phyloP scores from a whole-genome alignment of 129 eudicot genomes.

The Centrapalus pauciflorus region DNA sequence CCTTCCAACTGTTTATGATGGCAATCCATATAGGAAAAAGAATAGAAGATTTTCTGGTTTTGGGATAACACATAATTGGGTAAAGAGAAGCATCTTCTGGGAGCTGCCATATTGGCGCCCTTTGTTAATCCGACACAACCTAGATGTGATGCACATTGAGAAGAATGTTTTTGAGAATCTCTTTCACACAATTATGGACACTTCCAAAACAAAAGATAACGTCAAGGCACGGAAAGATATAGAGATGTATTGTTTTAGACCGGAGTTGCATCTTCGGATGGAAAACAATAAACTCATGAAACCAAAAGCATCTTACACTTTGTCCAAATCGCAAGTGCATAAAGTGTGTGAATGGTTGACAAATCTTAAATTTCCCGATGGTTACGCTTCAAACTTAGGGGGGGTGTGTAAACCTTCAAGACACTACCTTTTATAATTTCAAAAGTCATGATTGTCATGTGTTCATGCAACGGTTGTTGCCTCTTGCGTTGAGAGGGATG shows the following conservation, averaged over 20 bases:
- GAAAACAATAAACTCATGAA: background rate
- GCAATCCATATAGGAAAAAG: background rate
- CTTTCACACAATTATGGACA: constrained; percentile 13
- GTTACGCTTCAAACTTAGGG: constrained; percentile 10
- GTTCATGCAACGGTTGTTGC: background rate
- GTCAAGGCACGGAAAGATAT: background rate
- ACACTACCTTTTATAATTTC: background rate
- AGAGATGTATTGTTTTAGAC: background rate
- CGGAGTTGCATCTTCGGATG: too few species aligned
- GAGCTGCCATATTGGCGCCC: constrained; percentile 3
- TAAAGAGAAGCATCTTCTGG: constrained; percentile 15
- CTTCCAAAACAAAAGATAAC: constrained; percentile 9
- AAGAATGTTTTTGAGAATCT: constrained; percentile 18
- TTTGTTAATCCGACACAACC: constrained; percentile 2
- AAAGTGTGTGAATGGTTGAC: constrained; percentile 14
- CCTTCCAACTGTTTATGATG: background rate
- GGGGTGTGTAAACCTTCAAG: background rate
- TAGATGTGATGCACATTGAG: background rate
- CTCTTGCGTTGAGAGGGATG: constrained; percentile 7
- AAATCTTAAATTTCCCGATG: constrained; percentile 1
- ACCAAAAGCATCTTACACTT: constrained; percentile 12
- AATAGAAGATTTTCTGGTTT: background rate
- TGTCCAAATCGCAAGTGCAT: background rate
- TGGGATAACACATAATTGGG: constrained; percentile 8
- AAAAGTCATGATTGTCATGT: constrained; percentile 20